These are phyloP conservation scores for Ophiobolus disseminans DNA, from an alignment of 2,329 filamentous ascomycete species.

Conservation along the genomic window DNA sequence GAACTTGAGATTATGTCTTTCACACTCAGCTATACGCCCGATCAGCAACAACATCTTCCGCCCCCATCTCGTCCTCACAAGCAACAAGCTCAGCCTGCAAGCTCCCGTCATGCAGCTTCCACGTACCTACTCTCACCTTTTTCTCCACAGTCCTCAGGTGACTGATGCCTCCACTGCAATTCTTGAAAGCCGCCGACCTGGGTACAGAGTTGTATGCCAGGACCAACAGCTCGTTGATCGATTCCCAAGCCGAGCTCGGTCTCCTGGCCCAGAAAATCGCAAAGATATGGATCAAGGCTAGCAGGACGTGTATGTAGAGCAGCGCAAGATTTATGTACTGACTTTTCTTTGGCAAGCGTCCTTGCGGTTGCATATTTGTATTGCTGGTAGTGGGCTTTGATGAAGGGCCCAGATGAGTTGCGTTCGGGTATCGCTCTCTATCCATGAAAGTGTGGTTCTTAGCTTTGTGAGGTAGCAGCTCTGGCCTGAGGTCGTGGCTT, in stretches of 20 bases:
- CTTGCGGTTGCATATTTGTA: constrained; percentile 8
- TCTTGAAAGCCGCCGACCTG: neutral
- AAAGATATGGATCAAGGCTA: constrained; percentile 2
- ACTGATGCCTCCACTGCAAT: constrained; percentile 6
- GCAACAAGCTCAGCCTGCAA: constrained; percentile 6
- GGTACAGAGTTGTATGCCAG: constrained; percentile 8
- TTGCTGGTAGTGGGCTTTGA: neutral
- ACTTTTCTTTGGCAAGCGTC: neutral
- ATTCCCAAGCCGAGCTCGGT: constrained; percentile 4
- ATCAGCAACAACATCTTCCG: neutral
- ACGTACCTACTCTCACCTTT: neutral
- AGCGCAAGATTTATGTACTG: neutral
- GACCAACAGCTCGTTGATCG: constrained; percentile 2
- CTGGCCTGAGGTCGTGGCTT: neutral
- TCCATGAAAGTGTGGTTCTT: constrained; percentile 4
- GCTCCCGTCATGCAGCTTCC: neutral
- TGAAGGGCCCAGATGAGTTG: neutral
- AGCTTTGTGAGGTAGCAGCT: neutral
- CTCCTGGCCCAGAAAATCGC: neutral
- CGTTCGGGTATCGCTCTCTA: neutral
- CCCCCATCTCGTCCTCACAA: neutral
- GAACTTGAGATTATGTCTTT: too few species aligned
- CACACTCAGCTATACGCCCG: neutral
- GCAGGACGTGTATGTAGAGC: neutral
- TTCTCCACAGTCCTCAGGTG: neutral